These are phyloP conservation scores for Paramecium pentaurelia DNA, from an alignment of 73 alveolate genomes.

Conservation along the genomic window DNA sequence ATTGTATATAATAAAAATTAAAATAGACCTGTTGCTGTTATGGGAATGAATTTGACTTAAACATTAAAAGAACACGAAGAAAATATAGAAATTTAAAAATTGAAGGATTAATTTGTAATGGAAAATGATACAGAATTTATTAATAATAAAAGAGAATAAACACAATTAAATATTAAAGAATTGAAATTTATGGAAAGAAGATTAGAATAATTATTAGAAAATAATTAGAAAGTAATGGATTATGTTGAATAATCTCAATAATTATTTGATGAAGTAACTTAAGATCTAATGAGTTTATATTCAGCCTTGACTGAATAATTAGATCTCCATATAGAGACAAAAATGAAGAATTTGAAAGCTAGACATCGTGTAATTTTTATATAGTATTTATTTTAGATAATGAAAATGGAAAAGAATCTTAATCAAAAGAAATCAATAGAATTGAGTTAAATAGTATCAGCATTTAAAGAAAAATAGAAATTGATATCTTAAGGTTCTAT, in stretches of 20 bases:
- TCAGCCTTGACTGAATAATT: constrained; percentile 22
- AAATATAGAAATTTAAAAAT: not conserved
- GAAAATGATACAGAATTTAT: not conserved
- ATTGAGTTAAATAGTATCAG: not conserved
- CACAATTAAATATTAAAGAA: not conserved
- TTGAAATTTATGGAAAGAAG: constrained; percentile 22
- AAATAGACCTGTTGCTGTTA: constrained; percentile 36
- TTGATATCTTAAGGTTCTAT: not conserved
- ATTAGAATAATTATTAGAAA: constrained; percentile 32
- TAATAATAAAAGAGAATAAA: not conserved
- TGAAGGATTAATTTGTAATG: not conserved
- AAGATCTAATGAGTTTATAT: constrained; percentile 26
- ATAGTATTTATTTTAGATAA: not conserved
- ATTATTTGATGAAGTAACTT: constrained; percentile 10
- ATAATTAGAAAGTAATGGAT: constrained; percentile 1
- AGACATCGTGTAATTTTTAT: not conserved
- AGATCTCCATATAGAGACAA: not conserved
- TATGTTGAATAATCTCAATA: not conserved
- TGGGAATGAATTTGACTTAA: constrained; percentile 27
- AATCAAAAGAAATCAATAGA: not conserved
- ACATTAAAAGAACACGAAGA: not conserved
- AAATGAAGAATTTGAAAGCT: constrained; percentile 10
- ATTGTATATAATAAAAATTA: not conserved
- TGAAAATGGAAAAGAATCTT: constrained; percentile 26
- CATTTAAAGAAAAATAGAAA: constrained; percentile 17